phyloP scores from a whole-genome alignment of 2,329 filamentous ascomycete species.

The Scedosporium boydii region DNA sequence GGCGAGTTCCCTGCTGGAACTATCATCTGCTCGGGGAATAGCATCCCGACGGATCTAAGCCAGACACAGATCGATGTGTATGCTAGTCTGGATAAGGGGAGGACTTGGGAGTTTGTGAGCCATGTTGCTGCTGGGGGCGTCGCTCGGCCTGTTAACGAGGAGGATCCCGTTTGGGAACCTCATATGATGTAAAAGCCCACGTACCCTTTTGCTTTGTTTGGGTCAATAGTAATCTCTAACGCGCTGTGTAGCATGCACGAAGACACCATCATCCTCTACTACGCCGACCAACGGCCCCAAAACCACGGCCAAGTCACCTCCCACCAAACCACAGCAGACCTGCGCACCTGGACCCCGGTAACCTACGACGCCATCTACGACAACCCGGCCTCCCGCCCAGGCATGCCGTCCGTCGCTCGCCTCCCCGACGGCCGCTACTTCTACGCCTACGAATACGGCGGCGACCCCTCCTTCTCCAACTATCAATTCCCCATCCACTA shows the following conservation, averaged over 20 bases:
- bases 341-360: constrained; percentile 47
- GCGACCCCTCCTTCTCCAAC: constrained; percentile 20
- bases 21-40: constrained; percentile 51
- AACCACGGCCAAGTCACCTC: constrained; percentile 59
- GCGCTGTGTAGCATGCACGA: constrained; percentile 35
- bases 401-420: constrained; percentile 54
- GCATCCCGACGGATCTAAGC: constrained; percentile 49
- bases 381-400: constrained; percentile 54
- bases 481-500: constrained; percentile 34
- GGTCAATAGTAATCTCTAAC: neutral
- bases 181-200: constrained; percentile 39
- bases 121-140: constrained; percentile 55
- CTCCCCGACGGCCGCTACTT: constrained; percentile 53
- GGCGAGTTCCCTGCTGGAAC: constrained; percentile 53
- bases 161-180: constrained; percentile 65
- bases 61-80: constrained; percentile 62
- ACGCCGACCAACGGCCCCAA: constrained; percentile 61
- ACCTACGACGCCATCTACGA: constrained; percentile 51
- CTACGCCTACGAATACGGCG: constrained; percentile 55
- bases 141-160: constrained; percentile 51
- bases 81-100: constrained; percentile 49
- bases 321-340: constrained; percentile 52
- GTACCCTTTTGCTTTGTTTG: neutral
- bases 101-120: constrained; percentile 58
- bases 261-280: constrained; percentile 54